These are phyloP conservation scores for Sphaceloma murrayae DNA, from an alignment of 2,329 filamentous ascomycete genomes.

Conservation along the genomic window DNA sequence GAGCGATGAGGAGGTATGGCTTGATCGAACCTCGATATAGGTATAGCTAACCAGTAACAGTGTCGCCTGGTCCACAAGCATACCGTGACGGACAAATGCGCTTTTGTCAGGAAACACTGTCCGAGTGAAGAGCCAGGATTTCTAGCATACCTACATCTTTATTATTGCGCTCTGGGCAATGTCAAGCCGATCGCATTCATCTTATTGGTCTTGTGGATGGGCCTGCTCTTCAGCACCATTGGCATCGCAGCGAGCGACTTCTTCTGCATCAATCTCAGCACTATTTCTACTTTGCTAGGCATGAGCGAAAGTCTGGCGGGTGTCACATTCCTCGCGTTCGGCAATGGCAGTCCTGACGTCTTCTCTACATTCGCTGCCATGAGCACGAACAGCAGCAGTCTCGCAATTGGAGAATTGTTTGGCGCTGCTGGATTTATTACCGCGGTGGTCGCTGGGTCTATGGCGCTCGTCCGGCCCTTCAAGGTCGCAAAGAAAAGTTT, in stretches of 20 bases:
- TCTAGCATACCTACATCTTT: slow-evolving; percentile 77
- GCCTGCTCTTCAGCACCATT: slow-evolving; percentile 87
- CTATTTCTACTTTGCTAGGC: slow-evolving; percentile 77
- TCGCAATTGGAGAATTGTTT: slow-evolving; percentile 90
- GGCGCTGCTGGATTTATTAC: slow-evolving; percentile 95
- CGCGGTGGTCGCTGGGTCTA: slow-evolving; percentile 88
- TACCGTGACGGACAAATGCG: slow-evolving; percentile 65
- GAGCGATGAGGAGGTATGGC: slow-evolving; percentile 31
- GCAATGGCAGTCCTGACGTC: slow-evolving; percentile 94
- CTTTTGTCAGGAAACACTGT: slow-evolving; percentile 74
- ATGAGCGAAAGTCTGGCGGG: slow-evolving; percentile 94
- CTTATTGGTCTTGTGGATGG: slow-evolving; percentile 72
- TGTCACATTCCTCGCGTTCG: slow-evolving; percentile 92
- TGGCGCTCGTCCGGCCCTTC: slow-evolving; percentile 94
- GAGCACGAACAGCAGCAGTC: slow-evolving; percentile 90
- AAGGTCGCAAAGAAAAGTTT: slow-evolving; percentile 83
- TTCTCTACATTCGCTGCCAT: slow-evolving; percentile 98
- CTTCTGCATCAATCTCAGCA: slow-evolving; percentile 93
- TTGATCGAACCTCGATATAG: background rate
- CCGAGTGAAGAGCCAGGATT: slow-evolving; percentile 82
- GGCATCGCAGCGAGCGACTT: slow-evolving; percentile 97
- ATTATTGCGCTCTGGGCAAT: slow-evolving; percentile 69
- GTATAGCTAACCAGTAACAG: slow-evolving; percentile 31
- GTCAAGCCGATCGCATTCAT: slow-evolving; percentile 68
- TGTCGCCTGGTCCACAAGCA: slow-evolving; percentile 67